Conservation (phyloP, 2,329 filamentous ascomycete genomes). For the Dissoconium aciculare region DNA sequence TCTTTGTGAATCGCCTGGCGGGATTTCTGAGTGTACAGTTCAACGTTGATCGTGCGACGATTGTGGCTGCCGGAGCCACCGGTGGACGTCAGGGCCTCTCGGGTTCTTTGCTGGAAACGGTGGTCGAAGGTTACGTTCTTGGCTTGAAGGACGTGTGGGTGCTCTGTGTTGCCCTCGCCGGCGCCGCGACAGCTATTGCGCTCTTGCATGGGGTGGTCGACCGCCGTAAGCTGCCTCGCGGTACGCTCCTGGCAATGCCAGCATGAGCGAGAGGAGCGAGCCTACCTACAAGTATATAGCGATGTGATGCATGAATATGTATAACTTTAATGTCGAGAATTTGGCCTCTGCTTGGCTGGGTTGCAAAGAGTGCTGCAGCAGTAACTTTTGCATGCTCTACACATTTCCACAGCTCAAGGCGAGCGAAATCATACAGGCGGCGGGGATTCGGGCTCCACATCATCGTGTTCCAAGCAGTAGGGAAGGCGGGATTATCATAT, state of each 20-base stretch:
- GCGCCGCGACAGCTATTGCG: not conserved
- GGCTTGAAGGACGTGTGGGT: not conserved
- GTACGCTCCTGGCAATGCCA: not conserved
- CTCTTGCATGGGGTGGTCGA: not conserved
- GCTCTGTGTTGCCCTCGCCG: not conserved
- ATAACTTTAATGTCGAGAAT: too few relatives aligned
- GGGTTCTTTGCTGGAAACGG: constrained; percentile 32
- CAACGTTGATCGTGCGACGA: constrained; percentile 25
- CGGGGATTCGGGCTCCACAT: too few relatives aligned
- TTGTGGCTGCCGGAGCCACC: constrained; percentile 38
- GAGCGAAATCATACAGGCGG: too few relatives aligned
- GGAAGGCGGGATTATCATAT: too few relatives aligned
- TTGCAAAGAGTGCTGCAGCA: too few relatives aligned
- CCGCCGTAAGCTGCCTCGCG: not conserved
- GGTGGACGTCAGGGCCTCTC: constrained; percentile 20
- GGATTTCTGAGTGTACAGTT: constrained; percentile 25
- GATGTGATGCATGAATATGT: too few relatives aligned
- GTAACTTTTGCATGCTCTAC: too few relatives aligned
- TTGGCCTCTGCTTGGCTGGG: too few relatives aligned
- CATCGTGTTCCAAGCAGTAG: too few relatives aligned
- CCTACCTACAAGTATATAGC: too few relatives aligned
- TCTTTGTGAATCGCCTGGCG: constrained; percentile 25
- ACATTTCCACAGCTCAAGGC: too few relatives aligned
- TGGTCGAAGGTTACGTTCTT: constrained; percentile 5
- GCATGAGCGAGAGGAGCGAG: not conserved